phyloP scores from a whole-genome alignment of 305 asterid genomes.

The Fraxinus floribunda region DNA sequence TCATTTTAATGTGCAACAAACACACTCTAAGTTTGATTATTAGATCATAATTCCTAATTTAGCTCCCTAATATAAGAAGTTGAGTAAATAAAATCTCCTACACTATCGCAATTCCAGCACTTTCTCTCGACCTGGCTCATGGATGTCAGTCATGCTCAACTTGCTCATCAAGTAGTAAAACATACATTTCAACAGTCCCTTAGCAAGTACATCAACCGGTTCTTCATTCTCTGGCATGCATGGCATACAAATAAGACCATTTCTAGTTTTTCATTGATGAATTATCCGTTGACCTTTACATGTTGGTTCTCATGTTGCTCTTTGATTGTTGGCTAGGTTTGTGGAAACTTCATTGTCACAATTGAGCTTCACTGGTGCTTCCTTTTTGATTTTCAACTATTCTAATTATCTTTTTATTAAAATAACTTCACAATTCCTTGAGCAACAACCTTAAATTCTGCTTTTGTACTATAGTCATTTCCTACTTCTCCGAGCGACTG shows the following conservation, averaged over 20 bases:
- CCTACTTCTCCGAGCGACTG: neutral
- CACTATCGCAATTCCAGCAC: neutral
- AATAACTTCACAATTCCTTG: neutral
- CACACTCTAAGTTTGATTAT: neutral
- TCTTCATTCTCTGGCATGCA: neutral
- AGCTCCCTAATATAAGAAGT: neutral
- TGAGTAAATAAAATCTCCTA: neutral
- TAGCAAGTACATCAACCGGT: neutral
- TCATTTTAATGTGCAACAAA: too few relatives aligned
- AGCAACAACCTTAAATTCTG: neutral
- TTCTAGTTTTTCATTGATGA: neutral
- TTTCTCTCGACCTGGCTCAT: neutral
- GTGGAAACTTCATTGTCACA: neutral
- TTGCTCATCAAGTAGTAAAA: neutral
- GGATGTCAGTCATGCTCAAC: neutral
- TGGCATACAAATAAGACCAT: neutral
- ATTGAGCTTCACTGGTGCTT: neutral
- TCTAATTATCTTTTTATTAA: neutral
- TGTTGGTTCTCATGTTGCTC: neutral
- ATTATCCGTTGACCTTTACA: neutral
- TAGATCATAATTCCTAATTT: neutral
- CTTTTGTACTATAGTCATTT: neutral
- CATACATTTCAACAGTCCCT: neutral
- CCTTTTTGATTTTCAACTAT: neutral
- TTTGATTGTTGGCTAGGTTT: neutral